phyloP scores from a whole-genome alignment of 169 alveolate genomes.

The Eimeria praecox region DNA sequence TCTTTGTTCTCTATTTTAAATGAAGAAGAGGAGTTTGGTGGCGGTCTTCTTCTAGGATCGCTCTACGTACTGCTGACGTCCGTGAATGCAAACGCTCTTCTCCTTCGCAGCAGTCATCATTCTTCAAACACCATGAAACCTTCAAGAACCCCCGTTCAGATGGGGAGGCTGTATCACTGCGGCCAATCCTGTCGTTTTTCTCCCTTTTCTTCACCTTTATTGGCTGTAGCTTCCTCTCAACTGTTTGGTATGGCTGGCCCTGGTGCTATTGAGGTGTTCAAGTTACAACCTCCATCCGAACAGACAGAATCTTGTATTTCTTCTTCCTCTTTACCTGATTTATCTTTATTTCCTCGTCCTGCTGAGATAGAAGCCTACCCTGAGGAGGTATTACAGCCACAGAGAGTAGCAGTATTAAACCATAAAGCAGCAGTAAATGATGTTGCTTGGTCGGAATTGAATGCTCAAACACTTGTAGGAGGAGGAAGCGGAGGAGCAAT shows the following conservation, averaged over 20 bases:
- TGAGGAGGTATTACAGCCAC: constrained; percentile 28
- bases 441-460: constrained; percentile 49
- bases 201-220: constrained; percentile 49
- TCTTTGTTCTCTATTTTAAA: too few species aligned
- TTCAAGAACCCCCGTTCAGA: background rate
- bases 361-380: background rate
- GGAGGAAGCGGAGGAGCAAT: constrained; percentile 23
- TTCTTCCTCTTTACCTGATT: background rate
- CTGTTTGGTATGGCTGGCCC: constrained; percentile 81
- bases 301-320: too few species aligned
- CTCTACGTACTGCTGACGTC: too few species aligned
- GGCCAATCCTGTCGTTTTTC: constrained; percentile 79
- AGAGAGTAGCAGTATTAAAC: background rate
- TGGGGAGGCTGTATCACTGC: constrained; percentile 55
- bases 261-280: constrained; percentile 11
- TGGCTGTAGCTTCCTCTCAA: constrained; percentile 81
- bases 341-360: background rate
- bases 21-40: too few species aligned
- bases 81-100: too few species aligned
- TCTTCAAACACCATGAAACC: too few species aligned
- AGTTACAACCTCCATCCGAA: background rate
- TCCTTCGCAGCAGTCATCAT: too few species aligned
- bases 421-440: constrained; percentile 24
- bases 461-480: constrained; percentile 21
- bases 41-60: too few species aligned